These are phyloP conservation scores for Boletus mariae DNA, from an alignment of 1,284 basidiomycete species.

Conservation along the genomic window DNA sequence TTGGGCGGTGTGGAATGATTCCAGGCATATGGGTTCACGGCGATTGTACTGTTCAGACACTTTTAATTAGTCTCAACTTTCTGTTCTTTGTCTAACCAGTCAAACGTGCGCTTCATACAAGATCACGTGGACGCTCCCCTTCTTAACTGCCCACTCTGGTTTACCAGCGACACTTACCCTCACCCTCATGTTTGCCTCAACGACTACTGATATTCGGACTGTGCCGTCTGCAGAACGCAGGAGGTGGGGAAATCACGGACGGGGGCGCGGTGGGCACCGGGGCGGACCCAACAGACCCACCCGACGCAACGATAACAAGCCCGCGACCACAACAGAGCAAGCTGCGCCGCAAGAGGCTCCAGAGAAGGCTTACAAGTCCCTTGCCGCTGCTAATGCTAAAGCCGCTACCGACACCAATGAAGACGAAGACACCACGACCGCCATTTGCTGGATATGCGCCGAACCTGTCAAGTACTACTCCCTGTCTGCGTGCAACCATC, in stretches of 20 bases:
- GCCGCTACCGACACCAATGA: not conserved
- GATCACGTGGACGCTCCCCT: constrained; percentile 12
- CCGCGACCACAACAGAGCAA: not conserved
- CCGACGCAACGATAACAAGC: constrained; percentile 13
- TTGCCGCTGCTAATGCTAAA: not conserved
- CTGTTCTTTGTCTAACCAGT: not conserved
- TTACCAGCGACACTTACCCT: not conserved
- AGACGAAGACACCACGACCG: constrained; percentile 37
- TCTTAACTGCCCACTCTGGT: not conserved
- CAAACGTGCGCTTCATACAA: not conserved
- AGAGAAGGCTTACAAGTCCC: constrained; percentile 3
- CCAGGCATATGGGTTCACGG: no score
- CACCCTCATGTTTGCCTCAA: constrained; percentile 22
- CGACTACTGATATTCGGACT: constrained; percentile 10
- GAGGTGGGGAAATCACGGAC: constrained; percentile 18
- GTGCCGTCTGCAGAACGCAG: constrained; percentile 1
- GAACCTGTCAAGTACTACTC: constrained; percentile 91
- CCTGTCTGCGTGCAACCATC: constrained; percentile 87
- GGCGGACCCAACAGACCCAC: constrained; percentile 6
- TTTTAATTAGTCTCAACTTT: not conserved
- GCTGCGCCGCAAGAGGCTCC: not conserved
- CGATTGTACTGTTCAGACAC: not conserved
- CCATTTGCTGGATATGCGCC: constrained; percentile 92
- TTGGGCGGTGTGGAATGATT: constrained; percentile 25
- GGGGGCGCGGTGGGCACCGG: constrained; percentile 19